These are phyloP conservation scores for Talaromyces piceae DNA, from an alignment of 2,329 filamentous ascomycete genomes.

Conservation along the genomic window DNA sequence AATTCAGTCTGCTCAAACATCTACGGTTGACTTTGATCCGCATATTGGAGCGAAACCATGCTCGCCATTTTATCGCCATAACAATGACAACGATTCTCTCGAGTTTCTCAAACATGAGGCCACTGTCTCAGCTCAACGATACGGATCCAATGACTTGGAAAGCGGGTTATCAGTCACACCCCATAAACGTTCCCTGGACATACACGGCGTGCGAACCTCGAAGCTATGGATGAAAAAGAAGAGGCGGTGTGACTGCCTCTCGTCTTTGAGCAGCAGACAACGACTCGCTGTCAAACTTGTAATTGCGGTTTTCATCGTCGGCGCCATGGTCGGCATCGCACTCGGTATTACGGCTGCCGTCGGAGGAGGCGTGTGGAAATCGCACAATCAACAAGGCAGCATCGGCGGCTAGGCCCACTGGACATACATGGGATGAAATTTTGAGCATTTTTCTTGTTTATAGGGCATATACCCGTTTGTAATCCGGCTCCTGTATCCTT, in stretches of 20 bases:
- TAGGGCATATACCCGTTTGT: not conserved
- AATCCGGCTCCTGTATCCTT: not conserved
- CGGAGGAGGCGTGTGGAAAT: conserved; percentile 38
- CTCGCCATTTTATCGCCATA: conserved; percentile 10
- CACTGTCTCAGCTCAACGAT: conserved; percentile 7
- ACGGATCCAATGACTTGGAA: conserved; percentile 26
- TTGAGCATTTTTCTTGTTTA: not conserved
- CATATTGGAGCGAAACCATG: conserved; percentile 13
- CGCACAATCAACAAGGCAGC: conserved; percentile 21
- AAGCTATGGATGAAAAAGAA: conserved; percentile 30
- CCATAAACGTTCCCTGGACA: conserved; percentile 12
- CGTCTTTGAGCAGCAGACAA: conserved; percentile 28
- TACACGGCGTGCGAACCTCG: conserved; percentile 19
- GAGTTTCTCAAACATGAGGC: conserved; percentile 21
- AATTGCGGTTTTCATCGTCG: conserved; percentile 36
- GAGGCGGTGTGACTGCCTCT: conserved; percentile 27
- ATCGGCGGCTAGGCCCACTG: conserved; percentile 15
- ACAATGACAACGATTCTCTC: conserved; percentile 17
- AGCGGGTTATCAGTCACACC: conserved; percentile 16
- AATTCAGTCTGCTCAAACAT: conserved; percentile 4
- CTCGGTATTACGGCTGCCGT: conserved; percentile 39
- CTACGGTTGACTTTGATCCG: conserved; percentile 9
- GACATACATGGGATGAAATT: not conserved
- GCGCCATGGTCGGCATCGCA: conserved; percentile 38
- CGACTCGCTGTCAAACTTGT: conserved; percentile 31